Evolutionary conservation across 106 monocot genomes (phyloP).

Genomic region (Dendrobium huoshanense): DNA sequence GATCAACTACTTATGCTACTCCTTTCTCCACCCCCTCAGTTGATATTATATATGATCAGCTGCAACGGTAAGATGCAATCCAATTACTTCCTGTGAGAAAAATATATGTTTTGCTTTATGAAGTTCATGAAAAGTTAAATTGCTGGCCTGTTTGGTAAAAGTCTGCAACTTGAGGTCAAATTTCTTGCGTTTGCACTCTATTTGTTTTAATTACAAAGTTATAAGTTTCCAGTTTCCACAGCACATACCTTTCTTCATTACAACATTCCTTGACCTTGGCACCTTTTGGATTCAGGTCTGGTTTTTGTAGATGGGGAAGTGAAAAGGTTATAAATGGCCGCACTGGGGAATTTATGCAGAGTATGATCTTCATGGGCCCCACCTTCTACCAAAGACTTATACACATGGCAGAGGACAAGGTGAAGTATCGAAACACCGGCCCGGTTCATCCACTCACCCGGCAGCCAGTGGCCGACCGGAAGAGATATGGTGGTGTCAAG

Average conservation of each 20-base stretch:
- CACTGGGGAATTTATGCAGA: slow-evolving; percentile 68
- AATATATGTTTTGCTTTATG: background rate
- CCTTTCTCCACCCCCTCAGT: slow-evolving; percentile 86
- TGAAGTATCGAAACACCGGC: slow-evolving; percentile 91
- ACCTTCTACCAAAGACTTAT: slow-evolving; percentile 90
- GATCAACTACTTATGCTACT: slow-evolving; percentile 56
- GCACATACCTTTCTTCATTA: too few relatives aligned
- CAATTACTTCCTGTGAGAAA: background rate
- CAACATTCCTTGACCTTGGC: background rate
- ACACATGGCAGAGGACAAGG: slow-evolving; percentile 98
- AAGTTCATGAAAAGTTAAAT: background rate
- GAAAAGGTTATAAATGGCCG: slow-evolving; percentile 72
- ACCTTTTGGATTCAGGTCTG: slow-evolving; percentile 35
- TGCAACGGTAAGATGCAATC: slow-evolving; percentile 56
- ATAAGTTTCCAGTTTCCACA: too few relatives aligned
- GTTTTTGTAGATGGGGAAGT: slow-evolving; percentile 78
- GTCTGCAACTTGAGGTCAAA: too few relatives aligned
- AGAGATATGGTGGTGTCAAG: slow-evolving; percentile 83
- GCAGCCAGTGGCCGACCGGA: slow-evolving; percentile 85
- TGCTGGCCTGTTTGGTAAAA: background rate
- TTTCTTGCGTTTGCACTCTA: background rate
- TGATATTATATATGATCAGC: slow-evolving; percentile 73
- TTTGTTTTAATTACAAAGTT: background rate
- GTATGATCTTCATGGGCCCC: slow-evolving; percentile 88
- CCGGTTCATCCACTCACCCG: slow-evolving; percentile 92